phyloP scores from a whole-genome alignment of 2,329 filamentous ascomycete genomes.

The Colletotrichum kahawae region DNA sequence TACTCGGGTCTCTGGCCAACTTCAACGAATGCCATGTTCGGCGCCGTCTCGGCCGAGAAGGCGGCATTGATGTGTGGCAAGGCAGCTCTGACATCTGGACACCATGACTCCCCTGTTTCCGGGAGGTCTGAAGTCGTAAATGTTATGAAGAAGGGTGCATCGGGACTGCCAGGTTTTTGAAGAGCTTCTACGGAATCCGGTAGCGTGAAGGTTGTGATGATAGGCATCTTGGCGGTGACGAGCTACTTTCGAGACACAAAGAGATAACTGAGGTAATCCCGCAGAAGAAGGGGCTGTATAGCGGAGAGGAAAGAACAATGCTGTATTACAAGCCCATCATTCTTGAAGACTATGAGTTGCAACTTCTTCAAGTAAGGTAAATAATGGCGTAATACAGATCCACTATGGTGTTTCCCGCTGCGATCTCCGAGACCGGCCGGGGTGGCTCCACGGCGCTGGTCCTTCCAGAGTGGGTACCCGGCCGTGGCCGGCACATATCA shows the following conservation, averaged over 20 bases:
- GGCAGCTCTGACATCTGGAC: slow-evolving; percentile 42
- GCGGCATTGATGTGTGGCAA: slow-evolving; percentile 34
- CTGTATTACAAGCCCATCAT: not conserved
- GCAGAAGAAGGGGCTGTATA: not conserved
- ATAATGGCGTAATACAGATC: not conserved
- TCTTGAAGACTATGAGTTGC: not conserved
- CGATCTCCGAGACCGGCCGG: not conserved
- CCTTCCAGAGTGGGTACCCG: not conserved
- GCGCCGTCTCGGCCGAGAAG: slow-evolving; percentile 30
- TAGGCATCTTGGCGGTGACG: not conserved
- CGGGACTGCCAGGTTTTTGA: not conserved
- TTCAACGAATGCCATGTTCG: slow-evolving; percentile 32
- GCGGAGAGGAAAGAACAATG: not conserved
- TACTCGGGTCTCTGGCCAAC: slow-evolving; percentile 40
- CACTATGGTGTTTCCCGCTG: not conserved
- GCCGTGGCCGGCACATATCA: not conserved
- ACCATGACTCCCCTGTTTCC: slow-evolving; percentile 40
- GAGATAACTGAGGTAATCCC: not conserved
- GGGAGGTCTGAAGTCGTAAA: slow-evolving; percentile 41
- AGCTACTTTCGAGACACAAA: not conserved
- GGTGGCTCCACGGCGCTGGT: not conserved
- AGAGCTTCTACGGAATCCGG: not conserved
- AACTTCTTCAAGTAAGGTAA: not conserved
- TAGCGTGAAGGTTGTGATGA: not conserved
- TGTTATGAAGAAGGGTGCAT: slow-evolving; percentile 32